Evolutionary conservation across 2,329 filamentous ascomycete genomes (phyloP).

Genomic region (Colletotrichum melonis): DNA sequence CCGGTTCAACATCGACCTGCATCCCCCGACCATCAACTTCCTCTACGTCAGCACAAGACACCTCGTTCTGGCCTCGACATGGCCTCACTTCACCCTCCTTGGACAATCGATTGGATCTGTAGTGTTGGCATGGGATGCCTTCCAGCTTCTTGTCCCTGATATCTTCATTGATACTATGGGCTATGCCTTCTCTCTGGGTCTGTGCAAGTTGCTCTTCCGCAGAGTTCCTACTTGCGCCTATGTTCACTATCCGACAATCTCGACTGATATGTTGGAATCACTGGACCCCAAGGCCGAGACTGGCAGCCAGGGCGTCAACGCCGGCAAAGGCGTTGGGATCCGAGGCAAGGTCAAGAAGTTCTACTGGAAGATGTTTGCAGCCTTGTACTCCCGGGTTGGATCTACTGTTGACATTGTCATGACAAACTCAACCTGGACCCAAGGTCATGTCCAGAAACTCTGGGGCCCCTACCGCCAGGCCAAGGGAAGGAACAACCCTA

Average conservation of each 20-base stretch:
- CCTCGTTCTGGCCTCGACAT: slow-evolving; percentile 87
- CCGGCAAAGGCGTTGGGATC: slow-evolving; percentile 80
- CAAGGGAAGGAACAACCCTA: slow-evolving; percentile 60
- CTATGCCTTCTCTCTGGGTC: slow-evolving; percentile 89
- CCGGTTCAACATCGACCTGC: slow-evolving; percentile 92
- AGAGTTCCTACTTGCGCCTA: slow-evolving; percentile 88
- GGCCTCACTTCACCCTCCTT: slow-evolving; percentile 91
- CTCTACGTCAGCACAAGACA: slow-evolving; percentile 90
- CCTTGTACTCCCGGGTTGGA: slow-evolving; percentile 84
- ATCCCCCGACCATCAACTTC: slow-evolving; percentile 85
- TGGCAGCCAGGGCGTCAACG: slow-evolving; percentile 80
- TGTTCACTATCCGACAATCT: slow-evolving; percentile 98
- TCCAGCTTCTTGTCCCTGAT: slow-evolving; percentile 91
- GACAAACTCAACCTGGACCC: slow-evolving; percentile 98
- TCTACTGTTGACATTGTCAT: slow-evolving; percentile 91
- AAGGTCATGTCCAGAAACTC: slow-evolving; percentile 81
- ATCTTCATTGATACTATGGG: slow-evolving; percentile 98
- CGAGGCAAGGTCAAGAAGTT: slow-evolving; percentile 78
- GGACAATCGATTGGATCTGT: slow-evolving; percentile 95
- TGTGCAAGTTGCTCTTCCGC: slow-evolving; percentile 85
- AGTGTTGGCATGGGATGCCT: slow-evolving; percentile 89
- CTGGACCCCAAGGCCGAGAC: slow-evolving; percentile 72
- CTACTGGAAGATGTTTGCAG: slow-evolving; percentile 91
- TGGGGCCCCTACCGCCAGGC: slow-evolving; percentile 74
- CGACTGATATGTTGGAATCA: slow-evolving; percentile 94